These are phyloP conservation scores for Cutaneotrichosporon spelunceum DNA, from an alignment of 1,284 basidiomycete species.

Conservation along the genomic window DNA sequence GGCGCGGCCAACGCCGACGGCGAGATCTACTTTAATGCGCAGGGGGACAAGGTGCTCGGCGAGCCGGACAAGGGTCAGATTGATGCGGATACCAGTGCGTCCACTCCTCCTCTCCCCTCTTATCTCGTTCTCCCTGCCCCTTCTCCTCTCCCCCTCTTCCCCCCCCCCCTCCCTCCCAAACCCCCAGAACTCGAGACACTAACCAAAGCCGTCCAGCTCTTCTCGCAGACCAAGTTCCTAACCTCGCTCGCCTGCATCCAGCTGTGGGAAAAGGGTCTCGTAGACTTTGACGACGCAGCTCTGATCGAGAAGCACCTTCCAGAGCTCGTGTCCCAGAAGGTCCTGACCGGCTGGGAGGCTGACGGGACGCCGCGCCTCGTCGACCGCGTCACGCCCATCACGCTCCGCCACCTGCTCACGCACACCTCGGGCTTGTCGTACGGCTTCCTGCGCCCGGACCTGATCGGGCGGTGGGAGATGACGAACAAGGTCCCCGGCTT, in stretches of 20 bases:
- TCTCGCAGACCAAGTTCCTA: slow-evolving; percentile 42
- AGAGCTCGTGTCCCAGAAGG: slow-evolving; percentile 31
- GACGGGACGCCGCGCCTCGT: slow-evolving; percentile 30
- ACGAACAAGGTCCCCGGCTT: neutral
- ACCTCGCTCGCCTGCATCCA: slow-evolving; percentile 21
- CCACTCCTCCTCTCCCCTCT: neutral
- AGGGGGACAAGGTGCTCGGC: slow-evolving; percentile 32
- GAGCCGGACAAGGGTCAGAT: slow-evolving; percentile 29
- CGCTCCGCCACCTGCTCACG: slow-evolving; percentile 39
- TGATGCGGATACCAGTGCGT: slow-evolving; percentile 35
- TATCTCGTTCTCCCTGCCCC: too few relatives aligned
- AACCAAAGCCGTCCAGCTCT: slow-evolving; percentile 34
- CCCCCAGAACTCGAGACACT: too few relatives aligned
- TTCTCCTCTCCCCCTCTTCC: too few relatives aligned
- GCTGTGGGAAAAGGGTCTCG: slow-evolving; percentile 19
- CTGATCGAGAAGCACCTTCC: slow-evolving; percentile 32
- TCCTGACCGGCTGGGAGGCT: slow-evolving; percentile 35
- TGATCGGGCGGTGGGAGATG: slow-evolving; percentile 8
- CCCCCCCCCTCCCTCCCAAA: too few relatives aligned
- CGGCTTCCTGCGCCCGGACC: slow-evolving; percentile 11
- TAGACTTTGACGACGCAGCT: slow-evolving; percentile 28
- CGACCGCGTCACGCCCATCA: slow-evolving; percentile 32
- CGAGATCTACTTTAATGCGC: slow-evolving; percentile 31
- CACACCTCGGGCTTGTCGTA: slow-evolving; percentile 34
- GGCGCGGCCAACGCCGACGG: slow-evolving; percentile 33